phyloP scores from a whole-genome alignment of 805 yeast genomes.

The Wickerhamomyces sydowiorum region DNA sequence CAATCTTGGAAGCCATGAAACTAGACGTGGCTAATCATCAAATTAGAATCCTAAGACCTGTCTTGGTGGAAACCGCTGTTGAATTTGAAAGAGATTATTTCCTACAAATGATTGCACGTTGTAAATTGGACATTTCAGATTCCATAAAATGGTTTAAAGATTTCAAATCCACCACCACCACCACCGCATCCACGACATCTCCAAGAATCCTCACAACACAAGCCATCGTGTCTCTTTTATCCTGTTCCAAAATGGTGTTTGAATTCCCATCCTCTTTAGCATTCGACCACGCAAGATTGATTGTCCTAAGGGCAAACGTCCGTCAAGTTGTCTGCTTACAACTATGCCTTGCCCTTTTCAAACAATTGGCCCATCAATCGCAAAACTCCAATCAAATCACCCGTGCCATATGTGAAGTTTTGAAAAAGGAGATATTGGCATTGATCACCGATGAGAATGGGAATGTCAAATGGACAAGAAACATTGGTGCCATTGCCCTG shows the following conservation, averaged over 20 bases:
- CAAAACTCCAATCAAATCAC: constrained; percentile 23
- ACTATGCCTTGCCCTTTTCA: constrained; percentile 65
- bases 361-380: constrained; percentile 44
- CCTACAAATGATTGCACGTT: constrained; percentile 58
- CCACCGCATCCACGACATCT: constrained; percentile 36
- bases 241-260: constrained; percentile 74
- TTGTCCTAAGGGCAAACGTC: constrained; percentile 76
- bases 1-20: constrained; percentile 89
- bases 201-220: constrained; percentile 7
- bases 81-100: constrained; percentile 83
- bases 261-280: constrained; percentile 81
- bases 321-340: constrained; percentile 79
- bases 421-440: constrained; percentile 69
- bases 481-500: constrained; percentile 64
- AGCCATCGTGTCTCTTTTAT: constrained; percentile 56
- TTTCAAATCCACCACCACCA: constrained; percentile 15
- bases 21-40: constrained; percentile 94
- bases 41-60: constrained; percentile 78
- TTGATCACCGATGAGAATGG: constrained; percentile 84
- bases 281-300: constrained; percentile 77
- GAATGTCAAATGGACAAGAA: constrained; percentile 85
- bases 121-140: constrained; percentile 22
- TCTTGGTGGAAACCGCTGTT: constrained; percentile 77
- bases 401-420: constrained; percentile 33
- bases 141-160: constrained; percentile 21